Evolutionary conservation across 2,329 filamentous ascomycete species (phyloP), one percentile per base, ranked within the genome.

Genomic region (Orbilia javanica): DNA sequence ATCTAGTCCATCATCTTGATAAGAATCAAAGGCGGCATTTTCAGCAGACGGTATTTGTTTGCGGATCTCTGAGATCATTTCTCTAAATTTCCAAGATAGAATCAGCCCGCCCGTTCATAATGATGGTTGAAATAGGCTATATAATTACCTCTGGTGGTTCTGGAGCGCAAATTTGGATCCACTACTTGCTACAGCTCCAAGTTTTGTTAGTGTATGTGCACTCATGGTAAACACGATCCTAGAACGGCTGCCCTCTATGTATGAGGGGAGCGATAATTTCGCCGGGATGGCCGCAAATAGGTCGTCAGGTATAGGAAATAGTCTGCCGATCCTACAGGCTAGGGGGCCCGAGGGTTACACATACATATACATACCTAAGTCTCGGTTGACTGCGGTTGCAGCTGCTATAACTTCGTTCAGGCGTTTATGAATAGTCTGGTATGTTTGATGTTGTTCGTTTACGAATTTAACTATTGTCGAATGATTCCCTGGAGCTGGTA

Each of bases 11-110:
- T 74, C 25, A 48, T 71, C 27, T 31, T 18, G 50, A 39, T 75
- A 79, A 2, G 80, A 79, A 48, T 81, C 74, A 69, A 81, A 82
- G 1, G 20, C 53, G 15, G 81, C 81, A 20, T 70, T 79, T 29
- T 48, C 18, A 29, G 73, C 78, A 25, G 25, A 34, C 5, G 73
- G 70, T 36, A 75, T 15, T 44, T 53, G 53, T 11, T 71, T 22
- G 25, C n/a, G 29, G 18, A 71, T 71, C 39, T 44, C 46, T 8
- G 27, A 52, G 20, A 63, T 15, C 13, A 68, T 22, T 29, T 25
- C 31, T 29, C 64, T 57, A 68, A 6, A 8, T 4, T 1, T 7
- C 13, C 18, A 27, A 18, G n/a, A 42, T 3, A 34, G 27, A 1
- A 62, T 4, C 22, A n/a, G 1, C 13, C 5, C 20, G 10, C 11